Evolutionary conservation across 148 eudicot species (phyloP).

Genomic region (Drosera capensis): DNA sequence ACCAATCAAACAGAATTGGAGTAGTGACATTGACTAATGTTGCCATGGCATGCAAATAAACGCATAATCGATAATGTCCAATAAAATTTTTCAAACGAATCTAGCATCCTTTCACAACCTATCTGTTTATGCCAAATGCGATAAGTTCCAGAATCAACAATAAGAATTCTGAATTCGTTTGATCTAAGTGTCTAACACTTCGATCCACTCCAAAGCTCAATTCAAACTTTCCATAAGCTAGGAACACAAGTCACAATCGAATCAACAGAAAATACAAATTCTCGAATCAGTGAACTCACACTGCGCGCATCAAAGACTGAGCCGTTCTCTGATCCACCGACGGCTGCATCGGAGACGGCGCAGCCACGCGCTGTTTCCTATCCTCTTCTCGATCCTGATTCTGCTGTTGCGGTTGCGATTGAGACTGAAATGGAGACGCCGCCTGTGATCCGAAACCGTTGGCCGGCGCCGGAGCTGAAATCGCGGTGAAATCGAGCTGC

Average conservation of each 20-base stretch:
- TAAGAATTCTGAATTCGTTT: no score
- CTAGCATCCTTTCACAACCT: no score
- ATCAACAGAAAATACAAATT: not conserved
- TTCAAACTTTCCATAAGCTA: not conserved
- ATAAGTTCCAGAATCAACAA: no score
- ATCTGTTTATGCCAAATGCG: no score
- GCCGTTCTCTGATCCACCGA: constrained; percentile 24
- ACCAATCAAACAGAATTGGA: no score
- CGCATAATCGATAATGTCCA: no score
- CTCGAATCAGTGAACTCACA: constrained; percentile 27
- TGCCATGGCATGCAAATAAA: no score
- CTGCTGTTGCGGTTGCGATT: constrained; percentile 9
- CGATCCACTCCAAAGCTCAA: no score
- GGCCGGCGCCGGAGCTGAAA: constrained; percentile 7
- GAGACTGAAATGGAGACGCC: constrained; percentile 13
- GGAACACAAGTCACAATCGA: not conserved
- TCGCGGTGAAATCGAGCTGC: constrained; percentile 59
- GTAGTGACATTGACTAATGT: no score
- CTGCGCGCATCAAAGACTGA: constrained; percentile 24
- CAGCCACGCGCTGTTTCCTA: constrained; percentile 6
- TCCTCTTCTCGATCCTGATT: constrained; percentile 8
- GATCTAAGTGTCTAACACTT: no score
- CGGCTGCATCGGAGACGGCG: constrained; percentile 8
- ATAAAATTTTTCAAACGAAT: no score
- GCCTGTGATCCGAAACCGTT: constrained; percentile 12